Base-by-base conservation (phyloP, 176 grass and related monocot species). In the Hordeum marinum region DNA sequence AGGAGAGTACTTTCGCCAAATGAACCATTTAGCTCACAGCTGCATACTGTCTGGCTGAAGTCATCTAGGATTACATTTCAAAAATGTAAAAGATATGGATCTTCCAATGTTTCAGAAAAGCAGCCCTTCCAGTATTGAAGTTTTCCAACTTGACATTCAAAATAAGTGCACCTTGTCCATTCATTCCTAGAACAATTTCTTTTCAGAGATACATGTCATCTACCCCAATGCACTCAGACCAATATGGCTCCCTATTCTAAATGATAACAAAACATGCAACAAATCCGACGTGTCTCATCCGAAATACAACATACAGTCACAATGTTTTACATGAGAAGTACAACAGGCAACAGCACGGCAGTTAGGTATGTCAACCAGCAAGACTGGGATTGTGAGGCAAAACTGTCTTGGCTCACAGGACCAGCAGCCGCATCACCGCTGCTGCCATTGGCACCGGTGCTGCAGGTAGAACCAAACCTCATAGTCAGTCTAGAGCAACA, bases 301-400 rank as follows among this genome's bases (percentile, higher is more conserved):
- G 91, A 92, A 93, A 82, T 90, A 83, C 70, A 74, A 35, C 64
- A 67, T 25, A 67, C 41, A 18, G 76, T 81, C 80, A 76, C 75
- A 85, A 50, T 57, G 75, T 84, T 91, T 91, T 86, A 94, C 86
- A 89, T 63, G 84, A 89, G 80, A 82, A 92, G 64, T 69, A 96
- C 45, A 91, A 90, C 66, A 11, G 70, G 11, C 66, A 92, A 46
- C 61, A 84, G 43, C 73, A 92, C 41, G 2, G 60, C 34, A 21
- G 60, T 42, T 24, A 87, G 46, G 75, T 78, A 76, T 73, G 63
- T 68, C 73, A 75, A 40, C 80, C 85, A 77, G 24, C 73, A 75
- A 48, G 66, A 18, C 9, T 80, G 64, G 50, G n/a, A 87, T n/a
- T 77, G 83, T 12, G 71, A 23, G 65, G 91, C 86, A 68, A 83